Conservation (phyloP, 139 green algal species). For the Pseudopediastrum boryanum region DNA sequence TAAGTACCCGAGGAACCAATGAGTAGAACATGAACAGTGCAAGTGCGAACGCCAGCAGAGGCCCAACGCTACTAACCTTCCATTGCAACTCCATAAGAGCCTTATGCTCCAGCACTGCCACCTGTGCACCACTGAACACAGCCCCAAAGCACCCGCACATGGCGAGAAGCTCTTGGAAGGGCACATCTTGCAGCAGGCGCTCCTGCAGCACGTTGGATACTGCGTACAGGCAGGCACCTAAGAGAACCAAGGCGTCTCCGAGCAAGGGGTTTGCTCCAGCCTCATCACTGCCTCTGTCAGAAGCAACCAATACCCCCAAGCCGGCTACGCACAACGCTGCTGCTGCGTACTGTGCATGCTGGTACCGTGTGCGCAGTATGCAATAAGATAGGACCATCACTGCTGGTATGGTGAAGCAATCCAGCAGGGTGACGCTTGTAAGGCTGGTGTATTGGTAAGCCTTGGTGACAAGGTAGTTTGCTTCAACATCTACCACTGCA, state of each 20-base stretch:
- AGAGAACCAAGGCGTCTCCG: slow-evolving; percentile 76
- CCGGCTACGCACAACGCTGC: slow-evolving; percentile 68
- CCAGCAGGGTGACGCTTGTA: slow-evolving; percentile 81
- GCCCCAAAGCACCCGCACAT: slow-evolving; percentile 60
- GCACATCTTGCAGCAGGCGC: slow-evolving; percentile 49
- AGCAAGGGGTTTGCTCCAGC: slow-evolving; percentile 51
- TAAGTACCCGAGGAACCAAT: slow-evolving; percentile 60
- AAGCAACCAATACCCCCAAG: slow-evolving; percentile 65
- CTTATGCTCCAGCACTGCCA: slow-evolving; percentile 39
- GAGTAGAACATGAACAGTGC: slow-evolving; percentile 75
- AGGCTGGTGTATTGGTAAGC: slow-evolving; percentile 75
- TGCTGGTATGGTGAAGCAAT: slow-evolving; percentile 80
- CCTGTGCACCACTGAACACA: slow-evolving; percentile 49
- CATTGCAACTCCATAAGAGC: slow-evolving; percentile 1
- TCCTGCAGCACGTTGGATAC: slow-evolving; percentile 72
- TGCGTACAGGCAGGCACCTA: slow-evolving; percentile 71
- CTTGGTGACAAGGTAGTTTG: slow-evolving; percentile 64
- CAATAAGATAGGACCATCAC: slow-evolving; percentile 58
- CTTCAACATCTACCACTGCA: slow-evolving; percentile 77
- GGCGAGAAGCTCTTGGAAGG: slow-evolving; percentile 48
- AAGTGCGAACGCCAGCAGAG: slow-evolving; percentile 53
- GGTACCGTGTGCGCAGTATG: slow-evolving; percentile 56
- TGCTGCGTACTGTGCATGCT: slow-evolving; percentile 55
- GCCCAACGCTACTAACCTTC: not conserved
- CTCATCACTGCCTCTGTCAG: slow-evolving; percentile 42